These are phyloP conservation scores for Handroanthus guayacan DNA, from an alignment of 257 asterid species.

Conservation along the genomic window DNA sequence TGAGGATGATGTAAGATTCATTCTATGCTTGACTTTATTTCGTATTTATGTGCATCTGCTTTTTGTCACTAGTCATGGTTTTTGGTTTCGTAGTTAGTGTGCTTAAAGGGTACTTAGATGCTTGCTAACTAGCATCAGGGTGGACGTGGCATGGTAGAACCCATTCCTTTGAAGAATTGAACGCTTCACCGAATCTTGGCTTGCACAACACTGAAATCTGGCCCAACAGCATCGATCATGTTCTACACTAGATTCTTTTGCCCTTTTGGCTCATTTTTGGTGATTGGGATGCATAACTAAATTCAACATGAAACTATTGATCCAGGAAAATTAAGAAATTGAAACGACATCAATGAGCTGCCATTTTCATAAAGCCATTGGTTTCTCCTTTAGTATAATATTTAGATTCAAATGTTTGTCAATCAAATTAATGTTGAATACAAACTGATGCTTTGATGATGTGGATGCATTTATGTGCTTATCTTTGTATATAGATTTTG, in stretches of 20 bases:
- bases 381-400: neutral
- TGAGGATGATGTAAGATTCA: constrained; percentile 89
- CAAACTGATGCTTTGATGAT: constrained; percentile 19
- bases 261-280: constrained; percentile 10
- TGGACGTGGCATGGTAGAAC: constrained; percentile 2
- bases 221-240: constrained; percentile 6
- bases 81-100: constrained; percentile 24
- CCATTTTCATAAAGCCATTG: neutral
- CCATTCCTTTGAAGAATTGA: constrained; percentile 9
- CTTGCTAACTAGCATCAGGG: constrained; percentile 7
- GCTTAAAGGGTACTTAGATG: constrained; percentile 20
- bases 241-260: neutral
- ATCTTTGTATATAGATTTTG: neutral
- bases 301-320: neutral
- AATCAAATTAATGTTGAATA: neutral
- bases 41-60: constrained; percentile 3
- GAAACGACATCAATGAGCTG: neutral
- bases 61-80: neutral
- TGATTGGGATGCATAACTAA: neutral
- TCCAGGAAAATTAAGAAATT: neutral
- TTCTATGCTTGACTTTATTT: constrained; percentile 22
- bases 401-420: neutral
- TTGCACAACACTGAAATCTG: neutral
- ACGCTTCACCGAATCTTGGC: constrained; percentile 24
- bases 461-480: neutral